These are phyloP conservation scores for Tarenaya hassleriana DNA, from an alignment of 345 rosid genomes.

Conservation along the genomic window DNA sequence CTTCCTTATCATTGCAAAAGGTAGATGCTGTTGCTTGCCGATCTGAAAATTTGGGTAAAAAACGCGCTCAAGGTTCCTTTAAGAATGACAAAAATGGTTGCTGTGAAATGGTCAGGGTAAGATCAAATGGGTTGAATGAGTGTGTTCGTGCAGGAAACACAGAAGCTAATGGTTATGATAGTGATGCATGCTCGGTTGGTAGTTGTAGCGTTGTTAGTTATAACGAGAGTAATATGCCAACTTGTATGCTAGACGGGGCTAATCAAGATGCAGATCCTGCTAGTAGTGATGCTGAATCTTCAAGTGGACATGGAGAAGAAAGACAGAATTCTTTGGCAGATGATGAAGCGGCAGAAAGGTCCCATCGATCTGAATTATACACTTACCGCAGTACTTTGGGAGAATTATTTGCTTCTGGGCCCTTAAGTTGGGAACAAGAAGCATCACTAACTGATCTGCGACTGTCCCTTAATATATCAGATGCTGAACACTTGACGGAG, in stretches of 20 bases:
- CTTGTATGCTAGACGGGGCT: conserved; percentile 25
- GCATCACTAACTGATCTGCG: conserved; percentile 67
- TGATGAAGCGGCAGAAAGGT: conserved; percentile 43
- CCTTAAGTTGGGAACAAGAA: conserved; percentile 79
- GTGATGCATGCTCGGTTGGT: conserved; percentile 53
- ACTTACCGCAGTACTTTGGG: conserved; percentile 46
- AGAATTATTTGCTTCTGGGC: conserved; percentile 60
- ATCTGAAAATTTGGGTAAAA: conserved; percentile 23
- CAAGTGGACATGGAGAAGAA: conserved; percentile 13
- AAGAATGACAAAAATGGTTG: conserved; percentile 25
- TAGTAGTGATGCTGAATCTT: conserved; percentile 49
- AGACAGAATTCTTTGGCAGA: conserved; percentile 25
- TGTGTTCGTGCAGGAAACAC: conserved; percentile 27
- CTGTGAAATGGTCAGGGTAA: conserved; percentile 39
- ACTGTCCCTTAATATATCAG: conserved; percentile 55
- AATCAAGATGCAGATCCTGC: conserved; percentile 30
- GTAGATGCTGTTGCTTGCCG: conserved; percentile 44
- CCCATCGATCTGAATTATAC: conserved; percentile 56
- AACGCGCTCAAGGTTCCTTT: conserved; percentile 28
- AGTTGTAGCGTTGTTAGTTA: conserved; percentile 50
- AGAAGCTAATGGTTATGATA: conserved; percentile 34
- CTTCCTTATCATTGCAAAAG: conserved; percentile 26
- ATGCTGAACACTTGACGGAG: conserved; percentile 72
- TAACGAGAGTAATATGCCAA: conserved; percentile 20
- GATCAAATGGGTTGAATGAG: conserved; percentile 26